These are phyloP conservation scores for Rhododendron williamsianum DNA, from an alignment of 148 eudicot genomes.

Conservation along the genomic window DNA sequence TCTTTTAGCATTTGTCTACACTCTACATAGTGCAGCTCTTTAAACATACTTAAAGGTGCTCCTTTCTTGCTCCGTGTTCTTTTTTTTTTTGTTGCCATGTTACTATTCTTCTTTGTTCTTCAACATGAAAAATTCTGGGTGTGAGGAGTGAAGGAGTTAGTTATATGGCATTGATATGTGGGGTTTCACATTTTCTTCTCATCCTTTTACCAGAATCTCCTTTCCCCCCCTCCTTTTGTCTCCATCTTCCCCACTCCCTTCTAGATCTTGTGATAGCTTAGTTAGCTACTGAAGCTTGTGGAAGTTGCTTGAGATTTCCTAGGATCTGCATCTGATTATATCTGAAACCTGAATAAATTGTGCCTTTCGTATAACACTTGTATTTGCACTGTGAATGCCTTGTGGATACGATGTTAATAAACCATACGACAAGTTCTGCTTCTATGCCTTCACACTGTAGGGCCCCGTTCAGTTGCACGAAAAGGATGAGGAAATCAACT, in stretches of 20 bases:
- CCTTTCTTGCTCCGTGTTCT: neutral
- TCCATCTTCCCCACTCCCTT: neutral
- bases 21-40: neutral
- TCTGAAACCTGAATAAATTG: neutral
- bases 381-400: neutral
- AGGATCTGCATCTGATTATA: neutral
- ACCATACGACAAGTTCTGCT: neutral
- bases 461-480: no score
- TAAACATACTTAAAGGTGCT: neutral
- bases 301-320: neutral
- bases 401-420: neutral
- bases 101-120: neutral
- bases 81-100: neutral
- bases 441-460: neutral
- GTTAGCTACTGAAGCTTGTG: neutral
- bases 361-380: neutral
- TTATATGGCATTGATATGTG: neutral
- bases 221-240: neutral
- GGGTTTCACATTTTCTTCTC: neutral
- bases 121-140: neutral
- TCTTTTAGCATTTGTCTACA: neutral
- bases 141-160: neutral
- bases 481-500: no score
- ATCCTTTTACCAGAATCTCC: neutral
- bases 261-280: neutral